These are phyloP conservation scores for Vitis riparia DNA, from an alignment of 164 flowering plant genomes.

Conservation along the genomic window DNA sequence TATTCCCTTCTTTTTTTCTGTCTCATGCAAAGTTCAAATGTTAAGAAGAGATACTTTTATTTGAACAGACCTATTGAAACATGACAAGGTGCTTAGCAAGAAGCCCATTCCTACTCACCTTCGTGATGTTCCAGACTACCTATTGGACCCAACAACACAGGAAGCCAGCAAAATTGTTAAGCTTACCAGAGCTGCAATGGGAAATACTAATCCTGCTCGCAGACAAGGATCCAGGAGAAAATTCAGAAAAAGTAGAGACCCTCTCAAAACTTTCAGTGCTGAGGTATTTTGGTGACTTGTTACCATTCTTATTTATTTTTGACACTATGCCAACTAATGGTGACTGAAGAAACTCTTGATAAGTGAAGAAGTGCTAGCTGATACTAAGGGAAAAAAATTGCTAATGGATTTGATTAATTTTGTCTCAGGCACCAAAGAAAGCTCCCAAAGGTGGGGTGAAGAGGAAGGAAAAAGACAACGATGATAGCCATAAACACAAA, in stretches of 20 bases:
- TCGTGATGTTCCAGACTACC: conserved; percentile 81
- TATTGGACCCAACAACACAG: conserved; percentile 73
- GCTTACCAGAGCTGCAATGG: conserved; percentile 95
- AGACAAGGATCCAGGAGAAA: conserved; percentile 45
- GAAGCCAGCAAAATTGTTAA: conserved; percentile 88
- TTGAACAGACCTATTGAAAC: conserved; percentile 82
- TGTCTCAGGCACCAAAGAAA: conserved; percentile 48
- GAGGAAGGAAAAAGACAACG: conserved; percentile 36
- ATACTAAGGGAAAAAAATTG: background rate
- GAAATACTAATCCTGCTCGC: conserved; percentile 37
- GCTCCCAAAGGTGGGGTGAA: conserved; percentile 32
- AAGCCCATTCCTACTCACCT: conserved; percentile 73
- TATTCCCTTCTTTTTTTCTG: background rate
- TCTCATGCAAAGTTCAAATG: background rate
- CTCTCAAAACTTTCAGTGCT: conserved; percentile 76
- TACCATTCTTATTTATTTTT: background rate
- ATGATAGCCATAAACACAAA: conserved; percentile 25
- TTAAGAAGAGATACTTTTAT: conserved; percentile 12
- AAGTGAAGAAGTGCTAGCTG: too few relatives aligned
- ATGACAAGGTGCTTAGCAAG: conserved; percentile 86
- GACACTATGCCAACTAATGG: background rate
- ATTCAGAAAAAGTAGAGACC: conserved; percentile 61
- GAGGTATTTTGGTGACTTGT: conserved; percentile 39
- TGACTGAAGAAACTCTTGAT: background rate
- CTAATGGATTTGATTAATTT: conserved; percentile 4